Evolutionary conservation across 192 early-diverging fungal species (phyloP), one percentile per base, ranked within the genome.

Genomic region (Spizellomyces punctatus): DNA sequence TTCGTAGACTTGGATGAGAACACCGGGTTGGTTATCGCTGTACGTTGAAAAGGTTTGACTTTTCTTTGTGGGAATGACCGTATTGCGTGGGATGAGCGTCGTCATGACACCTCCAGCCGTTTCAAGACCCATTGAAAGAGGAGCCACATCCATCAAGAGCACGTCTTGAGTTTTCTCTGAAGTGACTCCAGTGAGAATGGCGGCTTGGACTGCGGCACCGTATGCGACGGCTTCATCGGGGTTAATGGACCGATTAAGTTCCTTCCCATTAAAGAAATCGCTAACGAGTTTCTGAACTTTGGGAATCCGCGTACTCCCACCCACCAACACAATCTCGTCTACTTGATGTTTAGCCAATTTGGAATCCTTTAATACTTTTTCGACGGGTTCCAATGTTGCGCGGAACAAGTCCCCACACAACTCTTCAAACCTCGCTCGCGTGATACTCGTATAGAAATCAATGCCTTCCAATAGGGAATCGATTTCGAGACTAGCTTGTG

Each of bases 61-160:
- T 89, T 95, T 95, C 83, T 95, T 95, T 81, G 91, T 91, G 43
- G 96, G 94, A 58, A 96, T 88, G 49, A 90, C 92, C 57, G 93
- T 93, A 89, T 95, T 96, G 71, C 95, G 92, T 83, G 87, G 86
- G 86, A 98, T 96, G 70, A 98, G 85, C 44, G 90, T 80, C 65
- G 94, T 93, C 94, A 98, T 95, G 81, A 96, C 91, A 76, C 96
- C 95, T 75, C 96, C 96, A 66, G 94, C 93, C 50, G 94, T 95
- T 83, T 98, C 94, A 78, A 96, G 93, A 83, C 95, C 94, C 74
- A 95, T 85, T 43, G 93, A 94, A 71, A 96, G 91, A 64, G 95
- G 93, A 42, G 91, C 89, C 44, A 96, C 93, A 77, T 98, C 95
- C 75, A 97, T 82, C 67, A 96, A 81, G 36, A 96, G 85, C 72